Base-by-base conservation (phyloP, 2,329 filamentous ascomycete species). In the Neofusicoccum sp. region DNA sequence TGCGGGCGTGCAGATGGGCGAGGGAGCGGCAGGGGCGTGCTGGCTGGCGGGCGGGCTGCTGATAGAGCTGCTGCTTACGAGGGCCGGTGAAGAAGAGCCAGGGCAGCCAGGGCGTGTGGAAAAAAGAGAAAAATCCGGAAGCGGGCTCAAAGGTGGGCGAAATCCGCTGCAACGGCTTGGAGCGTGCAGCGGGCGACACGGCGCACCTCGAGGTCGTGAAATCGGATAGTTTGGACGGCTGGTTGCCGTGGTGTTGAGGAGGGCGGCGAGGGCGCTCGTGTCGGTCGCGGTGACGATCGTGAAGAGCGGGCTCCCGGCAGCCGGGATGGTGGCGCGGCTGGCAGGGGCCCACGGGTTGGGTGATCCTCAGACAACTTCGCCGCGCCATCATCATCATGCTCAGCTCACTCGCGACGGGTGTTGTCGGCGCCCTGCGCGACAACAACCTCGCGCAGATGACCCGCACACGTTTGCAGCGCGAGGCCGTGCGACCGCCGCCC, bases 281-380 rank as follows among this genome's bases (percentile, higher is more conserved):
- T 45, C 31, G 54, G 39, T 45, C 54, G n/a, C 33, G 37, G 8
- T 43, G 4, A 58, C 37, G 54, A 58, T 58, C 54, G 54, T 45
- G 54, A 45, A 36, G 29, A 22, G 22, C n/a, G 33, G 48, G 52
- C 34, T 39, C 52, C 54, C 54, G 54, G 54, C 39, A 44, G 54
- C 39, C 54, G 54, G 54, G 41, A 58, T 58, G 54, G 39, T 45
- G 54, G 54, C 54, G 52, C 52, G 45, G 52, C 39, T 29, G 11
- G 43, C n/a, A 6, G 43, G 5, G 7, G 16, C 16, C 44, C 16
- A 22, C 44, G 16, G 44, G 44, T 60, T 60, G 56, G 56, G 56
- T 60, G 56, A 60, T 60, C 33, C 56, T 60, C 56, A 60, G 56
- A 48, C 56, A 60, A 60, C 45, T n/a, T 16, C 44, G 44, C 44